These are phyloP conservation scores for Elaphomyces granulatus DNA, from an alignment of 495 filamentous ascomycete genomes.

Conservation along the genomic window DNA sequence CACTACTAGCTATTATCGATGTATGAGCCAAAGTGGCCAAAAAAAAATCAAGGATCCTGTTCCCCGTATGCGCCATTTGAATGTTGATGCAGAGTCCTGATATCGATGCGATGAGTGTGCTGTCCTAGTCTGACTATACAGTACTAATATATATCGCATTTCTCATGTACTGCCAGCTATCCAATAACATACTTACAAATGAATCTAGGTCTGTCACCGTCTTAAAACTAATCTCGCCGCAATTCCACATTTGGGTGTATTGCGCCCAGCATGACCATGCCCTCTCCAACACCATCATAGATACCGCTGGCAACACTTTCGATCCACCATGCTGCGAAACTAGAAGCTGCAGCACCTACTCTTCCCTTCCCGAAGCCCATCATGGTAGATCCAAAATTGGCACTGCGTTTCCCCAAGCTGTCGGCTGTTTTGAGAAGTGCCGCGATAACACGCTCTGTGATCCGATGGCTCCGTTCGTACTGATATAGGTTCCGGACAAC, in stretches of 20 bases:
- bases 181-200: no score
- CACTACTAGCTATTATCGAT: no score
- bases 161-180: no score
- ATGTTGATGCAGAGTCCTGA: no score
- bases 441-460: slow-evolving; percentile 40
- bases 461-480: slow-evolving; percentile 49
- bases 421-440: slow-evolving; percentile 36
- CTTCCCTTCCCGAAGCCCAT: slow-evolving; percentile 42
- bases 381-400: slow-evolving; percentile 35
- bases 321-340: slow-evolving; percentile 40
- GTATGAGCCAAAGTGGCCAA: no score
- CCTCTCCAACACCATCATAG: slow-evolving; percentile 49
- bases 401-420: slow-evolving; percentile 34
- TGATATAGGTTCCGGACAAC: slow-evolving; percentile 37
- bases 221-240: no score
- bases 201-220: no score
- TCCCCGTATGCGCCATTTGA: no score
- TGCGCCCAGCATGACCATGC: slow-evolving; percentile 35
- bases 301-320: slow-evolving; percentile 46
- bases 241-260: slow-evolving; percentile 17
- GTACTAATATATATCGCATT: no score
- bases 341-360: slow-evolving; percentile 36
- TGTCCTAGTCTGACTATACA: no score
- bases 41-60: no score
- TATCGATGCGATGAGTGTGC: no score